A percentile compares a stretch with the other conserved stretches of the same genome.
Conservation (phyloP, 2,329 filamentous ascomycete species). For the Hirsutella rhossiliensis region DNA sequence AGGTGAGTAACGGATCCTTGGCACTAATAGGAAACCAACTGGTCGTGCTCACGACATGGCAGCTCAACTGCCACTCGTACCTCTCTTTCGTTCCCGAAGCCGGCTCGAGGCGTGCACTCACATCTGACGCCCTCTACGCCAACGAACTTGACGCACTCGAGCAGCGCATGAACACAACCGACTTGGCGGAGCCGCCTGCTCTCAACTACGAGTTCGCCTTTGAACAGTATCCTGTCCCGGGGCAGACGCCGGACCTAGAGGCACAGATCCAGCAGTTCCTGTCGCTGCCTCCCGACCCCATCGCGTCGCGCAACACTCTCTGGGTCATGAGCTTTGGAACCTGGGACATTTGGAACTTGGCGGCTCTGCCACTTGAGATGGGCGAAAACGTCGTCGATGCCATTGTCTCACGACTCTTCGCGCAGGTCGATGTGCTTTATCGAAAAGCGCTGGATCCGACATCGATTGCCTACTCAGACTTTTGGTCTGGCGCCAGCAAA, state of each 20-base stretch:
- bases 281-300: constrained; percentile 18
- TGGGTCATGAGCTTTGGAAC: constrained; percentile 42
- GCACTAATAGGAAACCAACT: neutral
- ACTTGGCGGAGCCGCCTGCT: constrained; percentile 21
- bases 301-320: constrained; percentile 31
- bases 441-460: constrained; percentile 24
- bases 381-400: constrained; percentile 24
- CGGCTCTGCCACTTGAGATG: constrained; percentile 28
- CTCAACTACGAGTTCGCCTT: constrained; percentile 30
- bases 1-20: constrained; percentile 22
- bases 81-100: constrained; percentile 31
- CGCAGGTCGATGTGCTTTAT: constrained; percentile 35
- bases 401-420: constrained; percentile 27
- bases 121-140: constrained; percentile 42
- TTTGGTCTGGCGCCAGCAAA: constrained; percentile 18
- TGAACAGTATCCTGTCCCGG: constrained; percentile 28
- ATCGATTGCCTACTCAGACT: constrained; percentile 34
- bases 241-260: constrained; percentile 26
- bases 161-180: constrained; percentile 16
- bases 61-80: constrained; percentile 35
- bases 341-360: constrained; percentile 42
- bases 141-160: constrained; percentile 22
- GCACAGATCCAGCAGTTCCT: constrained; percentile 34
- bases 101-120: constrained; percentile 35
- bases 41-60: neutral